Conservation (phyloP, 306 rosid species). For the Potentilla sterilis region DNA sequence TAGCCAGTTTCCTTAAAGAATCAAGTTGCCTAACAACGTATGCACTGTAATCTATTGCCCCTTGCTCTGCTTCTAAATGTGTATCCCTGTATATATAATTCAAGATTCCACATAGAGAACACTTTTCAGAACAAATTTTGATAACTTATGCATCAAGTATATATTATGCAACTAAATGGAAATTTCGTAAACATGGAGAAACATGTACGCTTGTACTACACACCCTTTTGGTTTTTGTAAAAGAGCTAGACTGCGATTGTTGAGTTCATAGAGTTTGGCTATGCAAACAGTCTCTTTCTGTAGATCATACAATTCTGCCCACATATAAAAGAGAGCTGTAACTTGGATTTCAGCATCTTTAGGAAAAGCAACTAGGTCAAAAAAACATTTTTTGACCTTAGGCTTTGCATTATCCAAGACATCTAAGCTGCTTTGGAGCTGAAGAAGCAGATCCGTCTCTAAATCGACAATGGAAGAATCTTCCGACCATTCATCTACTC, state of each 20-base stretch:
- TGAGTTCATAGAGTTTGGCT: too few relatives aligned
- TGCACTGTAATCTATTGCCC: slow-evolving; percentile 30
- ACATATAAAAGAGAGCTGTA: slow-evolving; percentile 53
- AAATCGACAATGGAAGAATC: slow-evolving; percentile 32
- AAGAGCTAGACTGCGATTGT: slow-evolving; percentile 30
- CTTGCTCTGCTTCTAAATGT: not conserved
- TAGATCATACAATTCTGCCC: slow-evolving; percentile 42
- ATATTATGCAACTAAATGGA: not conserved
- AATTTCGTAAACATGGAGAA: too few relatives aligned
- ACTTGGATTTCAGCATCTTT: slow-evolving; percentile 51
- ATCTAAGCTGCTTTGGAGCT: slow-evolving; percentile 42
- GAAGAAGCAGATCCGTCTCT: slow-evolving; percentile 12
- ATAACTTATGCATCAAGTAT: too few relatives aligned
- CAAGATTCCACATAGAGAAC: too few relatives aligned
- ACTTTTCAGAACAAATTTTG: not conserved
- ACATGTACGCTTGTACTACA: too few relatives aligned
- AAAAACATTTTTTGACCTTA: slow-evolving; percentile 46
- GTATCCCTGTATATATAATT: not conserved
- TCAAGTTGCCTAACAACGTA: slow-evolving; percentile 39
- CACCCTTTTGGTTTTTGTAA: too few relatives aligned
- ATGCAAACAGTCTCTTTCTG: too few relatives aligned
- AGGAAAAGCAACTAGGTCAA: slow-evolving; percentile 58
- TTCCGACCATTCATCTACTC: slow-evolving; percentile 3
- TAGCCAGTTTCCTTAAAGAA: slow-evolving; percentile 53
- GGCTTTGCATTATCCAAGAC: too few relatives aligned